Base-by-base conservation (phyloP, 2,329 filamentous ascomycete genomes). In the Phialemoniopsis sp. region DNA sequence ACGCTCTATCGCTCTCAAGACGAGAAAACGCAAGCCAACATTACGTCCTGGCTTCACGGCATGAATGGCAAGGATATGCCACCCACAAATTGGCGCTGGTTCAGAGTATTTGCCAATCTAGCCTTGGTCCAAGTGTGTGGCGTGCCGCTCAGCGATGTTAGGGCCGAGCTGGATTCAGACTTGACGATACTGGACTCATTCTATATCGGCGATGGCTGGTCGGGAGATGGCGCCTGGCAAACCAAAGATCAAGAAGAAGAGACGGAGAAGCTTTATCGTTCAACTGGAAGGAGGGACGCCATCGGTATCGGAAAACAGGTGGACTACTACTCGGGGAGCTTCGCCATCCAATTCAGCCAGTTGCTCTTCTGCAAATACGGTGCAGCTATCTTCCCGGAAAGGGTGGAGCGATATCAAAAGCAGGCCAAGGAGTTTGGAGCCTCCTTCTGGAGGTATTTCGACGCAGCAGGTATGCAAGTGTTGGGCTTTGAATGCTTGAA, bases 401-500 rank as follows among this genome's bases (percentile, higher is more conserved):
- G 65, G 14, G 58, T 53, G 8, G 55, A 50, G 10, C 40, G 43
- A 57, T 50, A 48, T 21, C 48, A 52, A 29, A 39, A 51, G 18
- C 53, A 56, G 41, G 66, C 66, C 0, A 51, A 50, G 32, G 47
- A 58, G 3, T 69, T 66, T 47, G 60, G 55, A 0, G 32, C 36
- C 10, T 47, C 49, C 0, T 68, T 68, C 36, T 69, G 64, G 63
- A 49, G 53, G 13, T 70, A 68, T 38, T 69, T 68, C 46, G 63
- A 67, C 36, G 37, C 43, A 0, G 53, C 61, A 28, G 66, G 65
- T 66, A 43, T 28, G 48, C 33, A 16, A 21, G 5, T 3, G 7
- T 7, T 17, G 4, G 7, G n/a, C 28, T 2, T 10, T 13, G 13
- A 17, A 17, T 16, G 13, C 21, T 29, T 15, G 13, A 29, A 30